Base-by-base conservation (phyloP, 2,329 filamentous ascomycete species). In the Alternaria triticimaculans region DNA sequence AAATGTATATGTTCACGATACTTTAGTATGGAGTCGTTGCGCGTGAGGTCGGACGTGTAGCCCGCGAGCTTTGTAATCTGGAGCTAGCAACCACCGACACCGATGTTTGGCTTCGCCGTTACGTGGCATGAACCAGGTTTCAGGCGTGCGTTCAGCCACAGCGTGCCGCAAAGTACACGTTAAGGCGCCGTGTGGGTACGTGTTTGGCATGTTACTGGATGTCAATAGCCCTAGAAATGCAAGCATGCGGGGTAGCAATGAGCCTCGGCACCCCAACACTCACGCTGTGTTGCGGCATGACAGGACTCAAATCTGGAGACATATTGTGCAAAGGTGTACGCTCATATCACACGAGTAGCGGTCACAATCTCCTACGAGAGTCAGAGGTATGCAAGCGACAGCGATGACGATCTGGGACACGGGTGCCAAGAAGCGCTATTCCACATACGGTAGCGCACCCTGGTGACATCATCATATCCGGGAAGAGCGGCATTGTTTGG, bases 181-280 rank as follows among this genome's bases (percentile, higher is more conserved):
- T 53, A 6, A 41, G 20, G 23, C 20, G 4, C 37, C 7, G 30
- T 15, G 49, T 53, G 49, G 49, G 9, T 53, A 53, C 49, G 28
- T 26, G 7, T 11, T 51, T 51, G 49, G 49, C 49, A 33, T 23
- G 18, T 51, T 51, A 51, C 28, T 51, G 49, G 28, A 51, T 37
- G 3, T 4, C 12, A 0, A 28, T 41, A 41, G 37, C 4, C 14
- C 49, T 51, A 5, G 28, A 37, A 1, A 30, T 37, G 49, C 49
- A 51, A 41, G 49, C 49, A n/a, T 53, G 49, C 49, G 30, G 49
- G 49, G 49, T 41, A 41, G 23, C 0, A 8, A 10, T 12, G 30
- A 30, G 49, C 30, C 49, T 53, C 20, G 20, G 49, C 49, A 53
- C 49, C 21, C 28, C 28, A 9, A 15, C 18, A 53, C 2, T 10